These are phyloP conservation scores for Aspergillus olivimuriae DNA, from an alignment of 495 filamentous ascomycete genomes.

Conservation along the genomic window DNA sequence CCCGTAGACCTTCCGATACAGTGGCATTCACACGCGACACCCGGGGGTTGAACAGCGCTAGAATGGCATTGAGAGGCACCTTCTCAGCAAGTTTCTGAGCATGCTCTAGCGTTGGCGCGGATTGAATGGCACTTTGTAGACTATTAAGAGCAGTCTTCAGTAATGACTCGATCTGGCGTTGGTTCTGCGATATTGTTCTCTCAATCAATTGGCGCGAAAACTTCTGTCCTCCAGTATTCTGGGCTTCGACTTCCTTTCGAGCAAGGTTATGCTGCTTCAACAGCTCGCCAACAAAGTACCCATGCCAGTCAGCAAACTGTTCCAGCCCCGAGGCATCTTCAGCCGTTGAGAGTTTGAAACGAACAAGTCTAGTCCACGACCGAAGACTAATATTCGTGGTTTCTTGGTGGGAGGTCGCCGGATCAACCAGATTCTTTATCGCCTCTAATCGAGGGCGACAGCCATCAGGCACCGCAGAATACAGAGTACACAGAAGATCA, in stretches of 20 bases:
- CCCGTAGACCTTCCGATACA: slow-evolving; percentile 30
- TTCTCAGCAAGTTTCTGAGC: slow-evolving; percentile 30
- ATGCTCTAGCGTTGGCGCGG: slow-evolving; percentile 26
- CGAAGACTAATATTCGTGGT: slow-evolving; percentile 78
- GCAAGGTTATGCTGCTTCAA: slow-evolving; percentile 53
- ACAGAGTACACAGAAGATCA: slow-evolving; percentile 83
- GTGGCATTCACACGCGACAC: slow-evolving; percentile 29
- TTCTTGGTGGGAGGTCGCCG: slow-evolving; percentile 73
- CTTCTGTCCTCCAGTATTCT: slow-evolving; percentile 34
- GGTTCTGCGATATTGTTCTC: slow-evolving; percentile 52
- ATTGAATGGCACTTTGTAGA: slow-evolving; percentile 44
- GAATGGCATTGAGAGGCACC: slow-evolving; percentile 28
- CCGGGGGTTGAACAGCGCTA: slow-evolving; percentile 34
- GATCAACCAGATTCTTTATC: slow-evolving; percentile 72
- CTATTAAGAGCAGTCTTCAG: slow-evolving; percentile 48
- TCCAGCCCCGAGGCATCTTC: slow-evolving; percentile 46
- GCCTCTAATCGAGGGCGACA: slow-evolving; percentile 63
- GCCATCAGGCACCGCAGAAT: slow-evolving; percentile 71
- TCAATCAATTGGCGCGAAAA: slow-evolving; percentile 48
- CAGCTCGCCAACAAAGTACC: slow-evolving; percentile 49
- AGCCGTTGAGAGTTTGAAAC: slow-evolving; percentile 62
- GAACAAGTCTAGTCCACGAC: slow-evolving; percentile 72
- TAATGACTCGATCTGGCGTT: slow-evolving; percentile 53
- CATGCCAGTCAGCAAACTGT: slow-evolving; percentile 65
- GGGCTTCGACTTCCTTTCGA: slow-evolving; percentile 55